Base-by-base conservation (phyloP, 2,329 filamentous ascomycete species). In the Apiospora phragmitis region DNA sequence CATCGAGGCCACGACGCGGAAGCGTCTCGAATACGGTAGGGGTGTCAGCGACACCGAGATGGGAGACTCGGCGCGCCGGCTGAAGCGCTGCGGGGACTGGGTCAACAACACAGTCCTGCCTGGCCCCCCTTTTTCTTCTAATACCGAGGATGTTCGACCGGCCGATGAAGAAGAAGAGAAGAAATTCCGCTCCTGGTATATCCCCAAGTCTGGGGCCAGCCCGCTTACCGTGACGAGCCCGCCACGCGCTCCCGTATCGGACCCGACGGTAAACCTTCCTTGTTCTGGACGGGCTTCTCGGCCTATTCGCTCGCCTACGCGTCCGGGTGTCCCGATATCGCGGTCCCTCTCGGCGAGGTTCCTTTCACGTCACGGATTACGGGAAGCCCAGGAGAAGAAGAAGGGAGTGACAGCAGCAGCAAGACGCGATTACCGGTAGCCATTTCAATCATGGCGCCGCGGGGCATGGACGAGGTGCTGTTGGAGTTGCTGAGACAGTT, bases 211-310 rank as follows among this genome's bases (percentile, higher is more conserved):
- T 70, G 72, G 72, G 74, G 71, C 43, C 43, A 21, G 45, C 73
- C 73, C 11, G 35, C 24, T 18, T 75, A 74, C 55, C 68, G 74
- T 14, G 70, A 73, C 68, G 72, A 76, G 42, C 32, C 66, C 21
- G 32, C 47, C 14, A 38, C 41, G 14, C 59, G 51, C 6, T 42
- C n/a, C 21, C 21, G 18, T 21, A 21, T 47, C 43, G 43, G 21
- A 6, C 43, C 21, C 21, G 35, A 47, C 47, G 70, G 68, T 18
- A n/a, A 47, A 8, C 43, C 43, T 2, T 14, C 70, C 6, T 35
- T 74, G 32, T 76, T 74, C 66, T 75, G 72, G 71, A 70, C 29
- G 32, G 72, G 72, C 3, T 72, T 74, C 59, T 74, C 72, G 4
- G 49, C 38, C 6, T 73, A 73, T 38, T 72, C 72, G 7, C 69